phyloP scores from a whole-genome alignment of 73 alveolate genomes.

The Uronychia binucleata region DNA sequence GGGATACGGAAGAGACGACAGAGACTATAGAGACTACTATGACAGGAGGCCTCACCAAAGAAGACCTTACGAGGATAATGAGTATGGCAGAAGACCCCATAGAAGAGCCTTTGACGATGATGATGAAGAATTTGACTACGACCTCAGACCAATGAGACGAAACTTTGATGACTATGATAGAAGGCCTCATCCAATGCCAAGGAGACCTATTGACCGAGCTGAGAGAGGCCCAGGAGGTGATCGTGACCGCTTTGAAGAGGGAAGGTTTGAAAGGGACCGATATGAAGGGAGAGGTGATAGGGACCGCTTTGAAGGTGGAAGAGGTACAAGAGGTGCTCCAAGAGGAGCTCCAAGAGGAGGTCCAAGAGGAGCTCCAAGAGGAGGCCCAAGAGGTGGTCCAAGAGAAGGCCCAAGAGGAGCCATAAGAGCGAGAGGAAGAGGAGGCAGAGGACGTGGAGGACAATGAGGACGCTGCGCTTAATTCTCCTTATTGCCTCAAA shows the following conservation, averaged over 20 bases:
- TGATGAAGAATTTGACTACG: too few relatives aligned
- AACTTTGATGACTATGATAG: background rate
- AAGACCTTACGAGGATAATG: too few relatives aligned
- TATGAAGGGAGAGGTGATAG: background rate
- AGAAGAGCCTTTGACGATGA: too few relatives aligned
- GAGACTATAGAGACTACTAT: background rate
- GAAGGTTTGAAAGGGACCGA: too few relatives aligned
- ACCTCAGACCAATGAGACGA: background rate
- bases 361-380: background rate
- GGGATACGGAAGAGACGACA: background rate
- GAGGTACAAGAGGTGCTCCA: background rate
- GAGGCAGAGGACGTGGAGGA: background rate
- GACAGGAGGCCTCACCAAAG: background rate
- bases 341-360: background rate
- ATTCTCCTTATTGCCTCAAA: background rate
- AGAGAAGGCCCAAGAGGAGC: constrained; percentile 1
- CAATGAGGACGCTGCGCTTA: background rate
- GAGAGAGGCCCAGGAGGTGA: background rate
- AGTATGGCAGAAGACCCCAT: background rate
- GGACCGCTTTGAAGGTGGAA: background rate
- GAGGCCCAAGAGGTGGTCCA: background rate
- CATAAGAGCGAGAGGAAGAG: background rate
- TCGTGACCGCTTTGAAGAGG: background rate
- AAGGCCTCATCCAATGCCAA: background rate
- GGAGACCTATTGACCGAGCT: background rate